These are phyloP conservation scores for Verticillium zaregamsianum DNA, from an alignment of 2,329 filamentous ascomycete genomes.

Conservation along the genomic window DNA sequence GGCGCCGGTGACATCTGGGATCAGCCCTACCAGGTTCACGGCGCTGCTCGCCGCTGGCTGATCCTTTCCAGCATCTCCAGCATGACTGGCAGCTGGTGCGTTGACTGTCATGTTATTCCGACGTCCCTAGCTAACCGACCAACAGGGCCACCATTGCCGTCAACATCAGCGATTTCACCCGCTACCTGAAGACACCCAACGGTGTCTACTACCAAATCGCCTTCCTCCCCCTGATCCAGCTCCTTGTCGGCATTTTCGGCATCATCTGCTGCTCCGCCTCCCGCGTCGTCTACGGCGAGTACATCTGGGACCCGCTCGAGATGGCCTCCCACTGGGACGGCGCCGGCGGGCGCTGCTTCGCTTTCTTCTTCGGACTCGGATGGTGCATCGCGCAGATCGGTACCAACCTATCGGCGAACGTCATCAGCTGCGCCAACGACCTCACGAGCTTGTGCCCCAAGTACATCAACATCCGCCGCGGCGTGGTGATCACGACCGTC, in stretches of 20 bases:
- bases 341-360: conserved; percentile 33
- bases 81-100: conserved; percentile 5
- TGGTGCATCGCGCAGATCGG: conserved; percentile 53
- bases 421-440: conserved; percentile 50
- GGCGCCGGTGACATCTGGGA: conserved; percentile 12
- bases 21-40: conserved; percentile 4
- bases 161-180: conserved; percentile 14
- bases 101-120: too few species aligned
- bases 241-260: conserved; percentile 37
- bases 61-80: conserved; percentile 1
- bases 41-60: conserved; percentile 1
- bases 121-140: neutral
- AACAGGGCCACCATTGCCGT: conserved; percentile 7
- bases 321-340: conserved; percentile 41
- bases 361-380: conserved; percentile 45
- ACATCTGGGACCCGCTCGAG: conserved; percentile 46
- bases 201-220: conserved; percentile 11
- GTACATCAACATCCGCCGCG: conserved; percentile 53
- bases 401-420: conserved; percentile 54
- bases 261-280: conserved; percentile 52
- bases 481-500: conserved; percentile 49
- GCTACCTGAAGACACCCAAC: conserved; percentile 13
- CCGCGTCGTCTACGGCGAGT: conserved; percentile 33
- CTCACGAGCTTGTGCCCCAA: conserved; percentile 48
- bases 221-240: conserved; percentile 5